Percentiles rank a stretch among this genome's conserved stretches.
Conservation (phyloP, 2,329 filamentous ascomycete species). For the Dothiorella sarmentorum region DNA sequence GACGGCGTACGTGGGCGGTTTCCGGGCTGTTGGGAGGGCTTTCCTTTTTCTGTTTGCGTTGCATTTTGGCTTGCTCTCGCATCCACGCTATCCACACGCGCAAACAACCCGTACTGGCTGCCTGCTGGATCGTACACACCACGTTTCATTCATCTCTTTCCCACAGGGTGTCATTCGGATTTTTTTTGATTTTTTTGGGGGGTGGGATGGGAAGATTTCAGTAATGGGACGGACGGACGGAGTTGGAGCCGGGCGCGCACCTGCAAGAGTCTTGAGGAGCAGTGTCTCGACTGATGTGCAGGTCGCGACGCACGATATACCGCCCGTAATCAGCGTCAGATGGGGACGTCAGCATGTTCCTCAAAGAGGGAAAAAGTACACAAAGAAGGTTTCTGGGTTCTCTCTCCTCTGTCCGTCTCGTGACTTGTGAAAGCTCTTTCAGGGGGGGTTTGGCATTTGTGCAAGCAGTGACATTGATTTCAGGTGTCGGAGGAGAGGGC, state of each 20-base stretch:
- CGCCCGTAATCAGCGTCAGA: slow-evolving; percentile 16
- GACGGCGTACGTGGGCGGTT: slow-evolving; percentile 15
- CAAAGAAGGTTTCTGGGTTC: slow-evolving; percentile 13
- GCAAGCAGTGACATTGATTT: too few relatives aligned
- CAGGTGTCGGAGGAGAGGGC: too few relatives aligned
- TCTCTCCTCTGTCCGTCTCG: background rate
- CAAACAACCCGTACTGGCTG: background rate
- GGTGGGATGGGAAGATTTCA: background rate
- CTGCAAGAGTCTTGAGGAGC: background rate
- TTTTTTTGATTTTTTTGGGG: too few relatives aligned
- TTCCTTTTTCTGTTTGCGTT: background rate
- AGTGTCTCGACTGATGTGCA: slow-evolving; percentile 3
- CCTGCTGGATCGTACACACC: background rate
- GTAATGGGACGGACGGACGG: background rate
- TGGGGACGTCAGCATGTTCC: background rate
- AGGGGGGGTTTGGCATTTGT: background rate
- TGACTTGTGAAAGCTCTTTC: background rate
- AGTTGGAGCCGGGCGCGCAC: background rate
- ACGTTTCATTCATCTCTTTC: background rate
- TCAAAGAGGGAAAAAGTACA: slow-evolving; percentile 5
- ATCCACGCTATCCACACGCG: background rate
- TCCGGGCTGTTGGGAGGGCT: slow-evolving; percentile 2
- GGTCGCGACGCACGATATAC: background rate
- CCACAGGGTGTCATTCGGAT: background rate
- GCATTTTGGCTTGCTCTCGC: background rate